Percentiles rank a stretch among this genome's conserved stretches.
phyloP scores from a whole-genome alignment of 2,329 filamentous ascomycete genomes.

The Cercospora brassicicola region DNA sequence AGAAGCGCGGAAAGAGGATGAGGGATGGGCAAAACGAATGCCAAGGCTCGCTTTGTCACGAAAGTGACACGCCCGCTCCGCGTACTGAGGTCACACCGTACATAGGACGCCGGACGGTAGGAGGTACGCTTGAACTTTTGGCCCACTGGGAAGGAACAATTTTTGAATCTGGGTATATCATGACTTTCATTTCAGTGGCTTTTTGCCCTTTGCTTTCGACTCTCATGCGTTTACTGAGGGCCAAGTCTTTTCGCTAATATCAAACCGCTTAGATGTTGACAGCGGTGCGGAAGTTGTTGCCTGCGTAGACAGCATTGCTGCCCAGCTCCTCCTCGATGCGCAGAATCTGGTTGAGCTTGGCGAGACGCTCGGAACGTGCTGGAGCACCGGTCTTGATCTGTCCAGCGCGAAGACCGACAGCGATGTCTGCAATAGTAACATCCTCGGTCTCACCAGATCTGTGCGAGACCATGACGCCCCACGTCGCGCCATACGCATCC shows the following conservation, averaged over 20 bases:
- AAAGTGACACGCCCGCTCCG: not conserved
- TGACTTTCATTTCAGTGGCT: constrained; percentile 7
- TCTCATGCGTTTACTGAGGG: not conserved
- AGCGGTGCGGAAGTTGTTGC: constrained; percentile 84
- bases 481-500: constrained; percentile 91
- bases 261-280: constrained; percentile 73
- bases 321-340: constrained; percentile 99
- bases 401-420: constrained; percentile 91
- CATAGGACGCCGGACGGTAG: not conserved
- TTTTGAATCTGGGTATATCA: not conserved
- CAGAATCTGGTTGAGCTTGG: constrained; percentile 99
- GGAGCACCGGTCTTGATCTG: constrained; percentile 99
- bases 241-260: not conserved
- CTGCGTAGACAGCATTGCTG: constrained; percentile 85
- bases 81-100: not conserved
- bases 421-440: constrained; percentile 97
- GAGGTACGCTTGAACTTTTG: not conserved
- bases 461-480: constrained; percentile 99
- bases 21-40: not conserved
- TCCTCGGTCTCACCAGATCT: constrained; percentile 99
- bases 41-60: not conserved
- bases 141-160: not conserved
- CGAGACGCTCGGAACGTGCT: constrained; percentile 92
- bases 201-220: constrained; percentile 4
- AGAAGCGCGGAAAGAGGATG: not conserved